These are phyloP conservation scores for Venturia pyrina DNA, from an alignment of 2,329 filamentous ascomycete genomes.

Conservation along the genomic window DNA sequence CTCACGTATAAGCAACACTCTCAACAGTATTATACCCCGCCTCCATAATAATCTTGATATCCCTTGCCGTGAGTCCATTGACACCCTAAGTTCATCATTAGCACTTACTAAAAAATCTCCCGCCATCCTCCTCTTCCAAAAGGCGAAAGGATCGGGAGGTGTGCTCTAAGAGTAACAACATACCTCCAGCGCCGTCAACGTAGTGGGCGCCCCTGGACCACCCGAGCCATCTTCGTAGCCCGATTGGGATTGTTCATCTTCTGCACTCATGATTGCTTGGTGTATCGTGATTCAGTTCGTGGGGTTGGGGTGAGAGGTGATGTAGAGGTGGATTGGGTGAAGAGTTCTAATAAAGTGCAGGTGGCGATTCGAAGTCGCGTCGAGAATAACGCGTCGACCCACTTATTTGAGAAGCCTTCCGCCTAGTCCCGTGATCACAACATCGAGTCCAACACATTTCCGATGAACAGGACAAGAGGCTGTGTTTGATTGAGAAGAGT, in stretches of 20 bases:
- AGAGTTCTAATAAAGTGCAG: no score
- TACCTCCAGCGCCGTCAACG: conserved; percentile 78
- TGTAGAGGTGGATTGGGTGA: background rate
- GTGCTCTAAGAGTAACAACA: conserved; percentile 17
- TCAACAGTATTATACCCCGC: conserved; percentile 94
- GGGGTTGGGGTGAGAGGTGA: background rate
- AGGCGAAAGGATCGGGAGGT: background rate
- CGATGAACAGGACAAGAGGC: background rate
- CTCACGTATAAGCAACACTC: conserved; percentile 83
- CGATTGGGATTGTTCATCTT: conserved; percentile 10
- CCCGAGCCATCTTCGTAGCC: conserved; percentile 39
- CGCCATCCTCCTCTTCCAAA: no score
- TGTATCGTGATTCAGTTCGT: background rate
- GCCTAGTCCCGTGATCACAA: no score
- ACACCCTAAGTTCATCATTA: conserved; percentile 51
- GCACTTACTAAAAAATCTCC: background rate
- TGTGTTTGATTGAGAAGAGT: background rate
- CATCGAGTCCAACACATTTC: background rate
- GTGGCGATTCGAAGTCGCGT: background rate
- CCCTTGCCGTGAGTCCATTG: conserved; percentile 81
- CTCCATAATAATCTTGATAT: conserved; percentile 87
- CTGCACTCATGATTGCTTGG: conserved; percentile 5
- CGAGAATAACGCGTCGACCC: background rate
- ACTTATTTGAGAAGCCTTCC: no score
- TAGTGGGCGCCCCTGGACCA: conserved; percentile 88